Evolutionary conservation across 2,329 filamentous ascomycete genomes (phyloP).

Genomic region (Ceratocystis cubensis): DNA sequence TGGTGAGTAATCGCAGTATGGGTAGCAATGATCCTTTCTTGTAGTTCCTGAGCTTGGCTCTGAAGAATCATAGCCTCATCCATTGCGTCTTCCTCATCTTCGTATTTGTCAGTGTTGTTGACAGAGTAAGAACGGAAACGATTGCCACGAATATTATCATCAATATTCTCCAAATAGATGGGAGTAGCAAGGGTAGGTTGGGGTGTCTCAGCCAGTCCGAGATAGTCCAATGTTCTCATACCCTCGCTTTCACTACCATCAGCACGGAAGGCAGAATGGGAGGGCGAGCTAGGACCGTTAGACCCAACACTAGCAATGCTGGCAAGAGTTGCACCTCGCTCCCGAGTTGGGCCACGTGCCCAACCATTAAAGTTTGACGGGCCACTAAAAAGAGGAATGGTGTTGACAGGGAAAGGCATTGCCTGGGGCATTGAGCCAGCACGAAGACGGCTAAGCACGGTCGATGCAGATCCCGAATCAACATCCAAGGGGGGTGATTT

Average conservation of each 20-base stretch:
- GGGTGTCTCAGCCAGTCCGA: slow-evolving; percentile 87
- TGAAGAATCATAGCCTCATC: slow-evolving; percentile 41
- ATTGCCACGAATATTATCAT: slow-evolving; percentile 65
- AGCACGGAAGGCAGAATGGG: slow-evolving; percentile 68
- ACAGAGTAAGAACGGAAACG: slow-evolving; percentile 96
- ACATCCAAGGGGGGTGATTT: slow-evolving; percentile 51
- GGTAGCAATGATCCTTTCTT: slow-evolving; percentile 51
- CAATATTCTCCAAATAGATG: slow-evolving; percentile 56
- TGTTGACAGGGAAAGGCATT: slow-evolving; percentile 46
- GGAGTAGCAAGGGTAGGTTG: slow-evolving; percentile 67
- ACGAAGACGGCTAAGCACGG: slow-evolving; percentile 66
- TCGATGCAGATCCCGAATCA: slow-evolving; percentile 42
- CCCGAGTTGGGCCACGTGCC: slow-evolving; percentile 50
- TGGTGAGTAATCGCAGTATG: slow-evolving; percentile 71
- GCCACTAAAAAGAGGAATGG: slow-evolving; percentile 57
- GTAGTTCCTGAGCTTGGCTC: slow-evolving; percentile 45
- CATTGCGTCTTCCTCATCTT: slow-evolving; percentile 73
- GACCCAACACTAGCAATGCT: slow-evolving; percentile 77
- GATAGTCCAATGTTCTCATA: slow-evolving; percentile 84
- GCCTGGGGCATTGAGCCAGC: slow-evolving; percentile 92
- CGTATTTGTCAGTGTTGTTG: slow-evolving; percentile 96
- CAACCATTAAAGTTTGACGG: slow-evolving; percentile 84
- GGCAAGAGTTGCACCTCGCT: slow-evolving; percentile 73
- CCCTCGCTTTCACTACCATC: slow-evolving; percentile 75
- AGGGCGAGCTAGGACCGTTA: slow-evolving; percentile 77